phyloP scores from a whole-genome alignment of 805 yeast genomes.

The Candida jianshihensis region DNA sequence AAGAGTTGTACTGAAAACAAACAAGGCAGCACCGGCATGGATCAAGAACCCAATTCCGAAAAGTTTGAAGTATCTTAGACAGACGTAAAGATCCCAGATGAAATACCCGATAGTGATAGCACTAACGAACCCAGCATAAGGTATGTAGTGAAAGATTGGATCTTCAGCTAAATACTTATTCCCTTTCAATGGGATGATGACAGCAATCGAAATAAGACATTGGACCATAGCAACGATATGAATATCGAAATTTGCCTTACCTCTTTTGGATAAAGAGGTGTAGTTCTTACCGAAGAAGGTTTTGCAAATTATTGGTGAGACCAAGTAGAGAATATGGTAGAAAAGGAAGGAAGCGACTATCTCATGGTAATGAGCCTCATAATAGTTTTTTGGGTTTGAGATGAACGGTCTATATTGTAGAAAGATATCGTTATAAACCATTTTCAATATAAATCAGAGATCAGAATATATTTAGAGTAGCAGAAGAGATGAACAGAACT shows the following conservation, averaged over 20 bases:
- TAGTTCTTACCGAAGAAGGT: slow-evolving; percentile 48
- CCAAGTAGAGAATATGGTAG: slow-evolving; percentile 47
- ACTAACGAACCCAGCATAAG: slow-evolving; percentile 68
- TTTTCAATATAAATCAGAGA: too few species aligned
- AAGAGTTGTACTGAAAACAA: slow-evolving; percentile 59
- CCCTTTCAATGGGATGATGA: slow-evolving; percentile 59
- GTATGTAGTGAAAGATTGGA: slow-evolving; percentile 61
- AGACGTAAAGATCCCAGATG: slow-evolving; percentile 79
- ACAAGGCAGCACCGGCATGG: slow-evolving; percentile 79
- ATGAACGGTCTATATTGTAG: slow-evolving; percentile 24
- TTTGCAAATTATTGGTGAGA: slow-evolving; percentile 47
- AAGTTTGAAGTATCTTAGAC: slow-evolving; percentile 51
- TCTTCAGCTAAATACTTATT: slow-evolving; percentile 43
- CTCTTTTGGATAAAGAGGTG: slow-evolving; percentile 36
- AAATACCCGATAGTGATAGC: slow-evolving; percentile 81
- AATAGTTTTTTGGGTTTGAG: slow-evolving; percentile 33
- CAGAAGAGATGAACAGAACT: too few species aligned
- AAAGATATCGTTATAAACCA: slow-evolving; percentile 14
- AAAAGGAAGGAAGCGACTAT: slow-evolving; percentile 49
- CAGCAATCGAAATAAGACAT: slow-evolving; percentile 53
- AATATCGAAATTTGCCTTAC: slow-evolving; percentile 73
- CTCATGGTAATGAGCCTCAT: slow-evolving; percentile 69
- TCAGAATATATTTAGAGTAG: too few species aligned
- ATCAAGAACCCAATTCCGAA: slow-evolving; percentile 79
- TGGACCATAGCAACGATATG: slow-evolving; percentile 88